Percentiles rank a stretch among this genome's conserved stretches.
phyloP scores from a whole-genome alignment of 306 rosid genomes.

The Citrullus mucosospermus region DNA sequence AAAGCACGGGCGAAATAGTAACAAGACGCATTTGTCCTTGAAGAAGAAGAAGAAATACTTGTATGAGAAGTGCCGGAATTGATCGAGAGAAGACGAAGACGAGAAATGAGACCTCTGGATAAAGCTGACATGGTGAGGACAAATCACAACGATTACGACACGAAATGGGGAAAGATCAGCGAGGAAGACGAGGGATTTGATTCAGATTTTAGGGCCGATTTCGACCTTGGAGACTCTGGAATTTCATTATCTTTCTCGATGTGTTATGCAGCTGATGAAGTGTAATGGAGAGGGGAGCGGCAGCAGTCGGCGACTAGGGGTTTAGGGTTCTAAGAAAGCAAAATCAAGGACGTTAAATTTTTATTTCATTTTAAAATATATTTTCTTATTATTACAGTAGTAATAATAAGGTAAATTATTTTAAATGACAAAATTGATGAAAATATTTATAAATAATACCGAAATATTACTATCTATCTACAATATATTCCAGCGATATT shows the following conservation, averaged over 20 bases:
- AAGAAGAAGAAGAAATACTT: not conserved
- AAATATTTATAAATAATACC: no score
- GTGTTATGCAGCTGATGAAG: not conserved
- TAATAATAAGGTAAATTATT: no score
- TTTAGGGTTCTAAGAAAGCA: slow-evolving; percentile 1
- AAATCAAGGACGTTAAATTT: not conserved
- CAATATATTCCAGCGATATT: no score
- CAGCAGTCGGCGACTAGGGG: not conserved
- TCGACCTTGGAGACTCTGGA: not conserved
- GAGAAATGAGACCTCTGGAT: slow-evolving; percentile 56
- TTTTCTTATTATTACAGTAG: no score
- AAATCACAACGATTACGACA: not conserved
- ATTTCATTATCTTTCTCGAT: not conserved
- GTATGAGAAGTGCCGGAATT: not conserved
- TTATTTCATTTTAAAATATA: no score
- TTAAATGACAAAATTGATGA: no score
- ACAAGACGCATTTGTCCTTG: not conserved
- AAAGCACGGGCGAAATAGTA: slow-evolving; percentile 19
- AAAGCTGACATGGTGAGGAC: slow-evolving; percentile 46
- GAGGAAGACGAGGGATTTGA: not conserved
- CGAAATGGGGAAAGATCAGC: not conserved
- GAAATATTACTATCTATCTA: no score
- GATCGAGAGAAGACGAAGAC: slow-evolving; percentile 27
- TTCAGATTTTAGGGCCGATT: not conserved
- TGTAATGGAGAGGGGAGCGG: not conserved